Percentiles rank a stretch among this genome's conserved stretches.
Conservation (phyloP, 2,329 filamentous ascomycete genomes). For the Pseudocercospora vitis region DNA sequence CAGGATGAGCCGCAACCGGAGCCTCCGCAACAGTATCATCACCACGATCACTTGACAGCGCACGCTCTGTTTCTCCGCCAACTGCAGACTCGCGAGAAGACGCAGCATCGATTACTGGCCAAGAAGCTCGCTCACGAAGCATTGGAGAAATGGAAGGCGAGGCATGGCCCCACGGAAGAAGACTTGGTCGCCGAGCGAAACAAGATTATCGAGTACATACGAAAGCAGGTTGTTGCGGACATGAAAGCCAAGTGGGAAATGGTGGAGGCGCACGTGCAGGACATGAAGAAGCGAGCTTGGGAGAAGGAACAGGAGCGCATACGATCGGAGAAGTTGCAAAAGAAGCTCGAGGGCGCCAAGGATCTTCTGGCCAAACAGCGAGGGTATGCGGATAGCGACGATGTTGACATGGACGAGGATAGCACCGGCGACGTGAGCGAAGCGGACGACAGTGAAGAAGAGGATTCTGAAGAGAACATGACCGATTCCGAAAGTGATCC, state of each 20-base stretch:
- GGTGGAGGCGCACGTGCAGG: constrained; percentile 59
- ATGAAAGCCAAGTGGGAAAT: constrained; percentile 62
- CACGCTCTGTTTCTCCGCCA: constrained; percentile 79
- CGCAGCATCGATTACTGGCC: constrained; percentile 71
- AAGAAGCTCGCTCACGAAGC: constrained; percentile 79
- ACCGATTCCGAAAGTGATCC: constrained; percentile 39
- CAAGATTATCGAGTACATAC: constrained; percentile 63
- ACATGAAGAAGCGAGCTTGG: constrained; percentile 56
- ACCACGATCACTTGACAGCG: constrained; percentile 78
- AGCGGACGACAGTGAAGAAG: constrained; percentile 36
- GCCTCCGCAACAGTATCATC: constrained; percentile 77
- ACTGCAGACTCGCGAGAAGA: constrained; percentile 76
- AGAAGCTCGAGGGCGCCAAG: constrained; percentile 41
- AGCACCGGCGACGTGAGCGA: constrained; percentile 26
- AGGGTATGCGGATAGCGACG: constrained; percentile 32
- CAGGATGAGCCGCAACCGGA: constrained; percentile 59
- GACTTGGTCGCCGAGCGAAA: constrained; percentile 78
- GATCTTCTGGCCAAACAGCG: constrained; percentile 36
- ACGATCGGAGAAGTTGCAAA: constrained; percentile 70
- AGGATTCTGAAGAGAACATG: constrained; percentile 35
- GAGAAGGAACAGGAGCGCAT: constrained; percentile 66
- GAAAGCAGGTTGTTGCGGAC: constrained; percentile 69
- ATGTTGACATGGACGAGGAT: constrained; percentile 33
- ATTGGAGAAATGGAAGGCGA: constrained; percentile 70
- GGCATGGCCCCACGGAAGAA: constrained; percentile 73